Conservation (phyloP, 441 rosid species). For the Pelargonium hybrid region DNA sequence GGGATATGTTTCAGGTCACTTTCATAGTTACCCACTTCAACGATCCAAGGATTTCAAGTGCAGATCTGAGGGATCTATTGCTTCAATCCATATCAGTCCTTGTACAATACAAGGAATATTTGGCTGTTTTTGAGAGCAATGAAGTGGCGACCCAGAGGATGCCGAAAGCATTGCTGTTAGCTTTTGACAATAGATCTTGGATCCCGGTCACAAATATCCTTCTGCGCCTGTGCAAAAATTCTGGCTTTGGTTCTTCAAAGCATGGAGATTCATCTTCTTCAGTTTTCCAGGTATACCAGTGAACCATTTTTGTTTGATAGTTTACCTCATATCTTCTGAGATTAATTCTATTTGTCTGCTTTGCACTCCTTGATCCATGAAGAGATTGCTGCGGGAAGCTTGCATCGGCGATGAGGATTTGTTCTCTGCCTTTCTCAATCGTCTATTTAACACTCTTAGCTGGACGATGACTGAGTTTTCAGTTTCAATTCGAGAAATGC, state of each 20-base stretch:
- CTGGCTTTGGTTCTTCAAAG: conserved; percentile 71
- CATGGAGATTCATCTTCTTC: conserved; percentile 82
- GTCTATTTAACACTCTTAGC: conserved; percentile 87
- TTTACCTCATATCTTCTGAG: conserved; percentile 6
- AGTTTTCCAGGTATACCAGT: conserved; percentile 59
- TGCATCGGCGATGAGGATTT: conserved; percentile 56
- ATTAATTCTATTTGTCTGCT: background rate
- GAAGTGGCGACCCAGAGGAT: conserved; percentile 66
- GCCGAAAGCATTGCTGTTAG: conserved; percentile 70
- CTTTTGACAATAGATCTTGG: conserved; percentile 98
- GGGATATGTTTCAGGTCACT: conserved; percentile 47
- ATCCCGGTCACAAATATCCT: conserved; percentile 87
- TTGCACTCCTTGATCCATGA: conserved; percentile 15
- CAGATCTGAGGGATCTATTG: conserved; percentile 86
- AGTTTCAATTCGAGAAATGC: conserved; percentile 89
- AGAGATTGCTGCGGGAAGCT: conserved; percentile 78
- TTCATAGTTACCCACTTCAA: conserved; percentile 85
- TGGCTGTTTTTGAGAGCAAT: conserved; percentile 80
- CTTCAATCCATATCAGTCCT: conserved; percentile 92
- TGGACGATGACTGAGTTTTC: conserved; percentile 99
- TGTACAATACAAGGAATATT: conserved; percentile 79
- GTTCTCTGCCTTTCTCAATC: conserved; percentile 85
- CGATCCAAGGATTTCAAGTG: conserved; percentile 79
- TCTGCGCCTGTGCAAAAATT: conserved; percentile 77
- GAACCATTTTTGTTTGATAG: conserved; percentile 3